Base-by-base conservation (phyloP, 2,329 filamentous ascomycete species). In the Penicillium sp. region DNA sequence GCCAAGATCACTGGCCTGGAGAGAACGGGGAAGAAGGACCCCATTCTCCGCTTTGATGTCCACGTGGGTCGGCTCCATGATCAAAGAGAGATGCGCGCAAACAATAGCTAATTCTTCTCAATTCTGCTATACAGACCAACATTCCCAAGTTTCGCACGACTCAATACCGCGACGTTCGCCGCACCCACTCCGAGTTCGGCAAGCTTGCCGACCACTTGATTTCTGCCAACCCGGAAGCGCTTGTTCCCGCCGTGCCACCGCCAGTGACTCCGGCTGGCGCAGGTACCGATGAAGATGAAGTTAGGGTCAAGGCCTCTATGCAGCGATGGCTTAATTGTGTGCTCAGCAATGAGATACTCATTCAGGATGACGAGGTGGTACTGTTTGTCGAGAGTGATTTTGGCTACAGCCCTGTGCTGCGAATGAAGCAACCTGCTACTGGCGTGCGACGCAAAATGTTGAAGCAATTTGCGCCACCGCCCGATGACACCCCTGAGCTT, bases 301-400 rank as follows among this genome's bases (percentile, higher is more conserved):
- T 77, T 18, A 81, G 93, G 11, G 87, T 97, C 52, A 97, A 97
- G 71, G 82, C 83, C 1, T 80, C 88, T 7, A 80, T 98, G 74
- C 93, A 98, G 71, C 79, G 89, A 65, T 98, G 93, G 93, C 78
- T 98, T 60, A 96, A 95, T 68, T 87, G 87, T 49, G 86, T 98
- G 16, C 95, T 93, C 72, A 81, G 81, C 61, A 97, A 93, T 59
- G 90, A 97, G 28, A 84, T 94, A 1, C 79, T 98, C 6, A 95
- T 95, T 76, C 82, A 86, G 52, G 93, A 98, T 65, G 91, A 97
- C 52, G 93, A 98, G 71, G 91, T 97, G 82, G 82, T 96, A 4
- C 84, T 97, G 50, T 98, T 98, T 61, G 89, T 98, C n/a, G 93
- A 98, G 71, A 95, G 89, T 65, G 93, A 98, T 68, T 97, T 96